A percentile compares a stretch with the other conserved stretches of the same genome.
Conservation (phyloP, 257 asterid species). For the Solanum tarijense region DNA sequence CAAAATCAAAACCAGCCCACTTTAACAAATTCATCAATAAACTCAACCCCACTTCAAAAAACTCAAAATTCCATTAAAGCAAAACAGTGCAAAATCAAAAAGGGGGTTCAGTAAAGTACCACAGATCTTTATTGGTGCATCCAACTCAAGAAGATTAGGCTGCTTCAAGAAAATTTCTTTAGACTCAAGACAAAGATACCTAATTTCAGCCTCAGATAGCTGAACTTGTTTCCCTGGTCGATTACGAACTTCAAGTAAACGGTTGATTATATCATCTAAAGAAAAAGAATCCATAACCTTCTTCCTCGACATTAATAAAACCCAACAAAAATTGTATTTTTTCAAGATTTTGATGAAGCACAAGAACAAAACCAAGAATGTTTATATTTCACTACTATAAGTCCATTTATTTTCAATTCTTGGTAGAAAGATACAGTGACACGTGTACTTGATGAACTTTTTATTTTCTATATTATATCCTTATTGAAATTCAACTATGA, state of each 20-base stretch:
- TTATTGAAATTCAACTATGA: accelerated
- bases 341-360: neutral
- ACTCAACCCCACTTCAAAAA: neutral
- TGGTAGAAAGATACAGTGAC: neutral
- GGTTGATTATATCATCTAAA: constrained; percentile 53
- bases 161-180: constrained; percentile 61
- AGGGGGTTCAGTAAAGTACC: constrained; percentile 25
- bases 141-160: constrained; percentile 92
- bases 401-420: neutral
- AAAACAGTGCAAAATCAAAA: neutral
- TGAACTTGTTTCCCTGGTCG: constrained; percentile 82
- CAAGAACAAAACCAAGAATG: neutral
- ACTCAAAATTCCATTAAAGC: neutral
- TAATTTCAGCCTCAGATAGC: constrained; percentile 80
- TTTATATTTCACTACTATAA: neutral
- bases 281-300: constrained; percentile 42
- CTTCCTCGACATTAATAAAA: neutral
- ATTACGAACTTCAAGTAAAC: constrained; percentile 71
- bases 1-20: neutral
- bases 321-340: neutral
- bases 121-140: constrained; percentile 88
- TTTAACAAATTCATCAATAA: neutral
- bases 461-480: too few species aligned
- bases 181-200: constrained; percentile 59
- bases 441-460: neutral